These are phyloP conservation scores for Pleurotus ostreatus DNA, from an alignment of 768 basidiomycete species.

Conservation along the genomic window DNA sequence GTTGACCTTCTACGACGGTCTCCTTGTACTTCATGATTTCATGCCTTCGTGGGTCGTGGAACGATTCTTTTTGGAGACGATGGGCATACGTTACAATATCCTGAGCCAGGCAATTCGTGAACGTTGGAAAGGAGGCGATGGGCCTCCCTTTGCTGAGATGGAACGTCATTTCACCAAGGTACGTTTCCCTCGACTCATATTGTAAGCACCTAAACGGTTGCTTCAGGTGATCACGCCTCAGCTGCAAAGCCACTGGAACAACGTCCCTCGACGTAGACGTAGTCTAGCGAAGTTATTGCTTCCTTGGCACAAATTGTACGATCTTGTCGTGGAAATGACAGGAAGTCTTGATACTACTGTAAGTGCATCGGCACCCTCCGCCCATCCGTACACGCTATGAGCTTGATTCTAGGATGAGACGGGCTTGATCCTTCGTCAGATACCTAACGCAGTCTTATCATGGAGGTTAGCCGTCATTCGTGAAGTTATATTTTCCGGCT, in stretches of 20 bases:
- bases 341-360: slow-evolving; percentile 27
- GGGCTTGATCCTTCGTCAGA: slow-evolving; percentile 29
- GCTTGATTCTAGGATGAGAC: slow-evolving; percentile 9
- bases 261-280: slow-evolving; percentile 63
- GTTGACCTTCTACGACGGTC: slow-evolving; percentile 57
- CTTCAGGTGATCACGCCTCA: slow-evolving; percentile 54
- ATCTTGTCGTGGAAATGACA: slow-evolving; percentile 33
- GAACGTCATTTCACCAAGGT: slow-evolving; percentile 42
- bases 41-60: slow-evolving; percentile 54
- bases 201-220: not conserved
- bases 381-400: not conserved
- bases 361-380: slow-evolving; percentile 8
- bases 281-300: slow-evolving; percentile 58
- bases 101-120: slow-evolving; percentile 34
- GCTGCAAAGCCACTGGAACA: slow-evolving; percentile 60
- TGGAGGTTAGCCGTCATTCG: slow-evolving; percentile 59
- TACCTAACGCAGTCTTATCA: slow-evolving; percentile 47
- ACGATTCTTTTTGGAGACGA: slow-evolving; percentile 59
- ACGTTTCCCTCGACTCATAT: not conserved
- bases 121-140: slow-evolving; percentile 32
- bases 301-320: slow-evolving; percentile 66
- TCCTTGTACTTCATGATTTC: slow-evolving; percentile 48
- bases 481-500: slow-evolving; percentile 71
- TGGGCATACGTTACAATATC: slow-evolving; percentile 49
- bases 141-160: slow-evolving; percentile 34